Base-by-base conservation (phyloP, 805 yeast genomes). In the Starmerella stigmatis region DNA sequence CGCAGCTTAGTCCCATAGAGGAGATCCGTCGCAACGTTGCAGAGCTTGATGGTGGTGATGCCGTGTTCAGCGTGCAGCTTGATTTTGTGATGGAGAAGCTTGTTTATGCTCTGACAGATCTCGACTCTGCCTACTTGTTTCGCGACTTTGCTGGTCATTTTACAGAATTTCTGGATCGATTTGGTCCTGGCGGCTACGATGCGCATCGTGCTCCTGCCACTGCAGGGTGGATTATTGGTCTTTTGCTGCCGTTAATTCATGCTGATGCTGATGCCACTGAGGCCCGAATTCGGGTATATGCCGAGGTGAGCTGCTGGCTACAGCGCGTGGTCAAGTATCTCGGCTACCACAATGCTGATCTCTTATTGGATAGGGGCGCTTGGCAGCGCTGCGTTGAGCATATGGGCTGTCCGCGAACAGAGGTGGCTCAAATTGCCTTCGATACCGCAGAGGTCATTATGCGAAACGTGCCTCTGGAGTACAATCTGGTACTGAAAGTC, bases 331-430 rank as follows among this genome's bases (percentile, higher is more conserved):
- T 40, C n/a, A 4, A 22, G 13, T 19, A 23, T 8, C 15, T 46
- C 2, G 51, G 52, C 9, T 28, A 15, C 3, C 15, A 28, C 9
- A 26, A 32, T 25, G 32, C 42, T 11, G 23, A 33, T 5, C 41
- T 31, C 6, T 5, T 47, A 12, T 30, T 58, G 6, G 36, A 45
- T 12, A 40, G 48, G 2, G 49, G 46, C 1, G 39, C 49, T 12
- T 58, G 62, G 61, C 54, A 55, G 15, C 11, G 35, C 2, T 41
- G 57, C 30, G 43, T 50, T 10, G 57, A 57, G 2, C 45, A 52
- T 13, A 46, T 52, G 43, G 46, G 46, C 4, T 36, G 43, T 17
- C 6, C 30, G 9, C 41, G 43, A 2, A 29, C 30, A 9, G 38
- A 26, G 15, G 29, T 49, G 8, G 32, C 44, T 20, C 41, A 45